Evolutionary conservation across 2,329 filamentous ascomycete genomes (phyloP), one percentile per base, ranked within the genome.

Genomic region (Curvularia eragrostidis): DNA sequence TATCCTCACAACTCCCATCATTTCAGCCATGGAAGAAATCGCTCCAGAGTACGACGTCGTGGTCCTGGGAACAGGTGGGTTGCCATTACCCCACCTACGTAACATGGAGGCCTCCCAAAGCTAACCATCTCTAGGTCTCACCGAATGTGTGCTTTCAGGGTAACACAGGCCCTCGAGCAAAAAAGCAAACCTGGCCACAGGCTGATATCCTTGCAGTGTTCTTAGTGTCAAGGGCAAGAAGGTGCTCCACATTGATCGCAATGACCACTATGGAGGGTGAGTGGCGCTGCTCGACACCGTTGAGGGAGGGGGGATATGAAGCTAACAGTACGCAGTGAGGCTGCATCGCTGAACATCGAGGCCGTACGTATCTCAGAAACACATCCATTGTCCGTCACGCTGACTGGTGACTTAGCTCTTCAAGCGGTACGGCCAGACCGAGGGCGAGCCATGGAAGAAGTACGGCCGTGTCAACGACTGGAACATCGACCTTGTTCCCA

Each of bases 181-280:
- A 36, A 36, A 34, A 47, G 28, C 44, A 44, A 47, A 26, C 26
- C 19, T 19, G 50, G 19, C 21, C 36, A n/a, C 19, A 19, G 54
- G 21, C 66, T 70, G 41, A 71, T 69, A 48, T 39, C 26, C 30
- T 38, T 55, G 66, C 72, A 93, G 93, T 80, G 93, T 99, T 62
- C 83, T 98, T 77, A 97, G 93, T 83, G 94, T 98, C 74, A 97
- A 98, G 85, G 94, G 94, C 79, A 94, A 96, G 85, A 98, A 98
- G 84, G 95, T 99, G 75, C 87, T 99, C 66, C 95, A 99, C 83
- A 97, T 99, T 78, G 95, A 98, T 82, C 90, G 93, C 77, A 98
- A 98, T 78, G 92, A 96, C 79, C 93, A 98, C 84, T 98, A 97
- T 76, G 95, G 95, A 86, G 95, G 92, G 93, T 96, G 83, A 74